Evolutionary conservation across 2,329 filamentous ascomycete genomes (phyloP).

Genomic region (Botrytis byssoidea): DNA sequence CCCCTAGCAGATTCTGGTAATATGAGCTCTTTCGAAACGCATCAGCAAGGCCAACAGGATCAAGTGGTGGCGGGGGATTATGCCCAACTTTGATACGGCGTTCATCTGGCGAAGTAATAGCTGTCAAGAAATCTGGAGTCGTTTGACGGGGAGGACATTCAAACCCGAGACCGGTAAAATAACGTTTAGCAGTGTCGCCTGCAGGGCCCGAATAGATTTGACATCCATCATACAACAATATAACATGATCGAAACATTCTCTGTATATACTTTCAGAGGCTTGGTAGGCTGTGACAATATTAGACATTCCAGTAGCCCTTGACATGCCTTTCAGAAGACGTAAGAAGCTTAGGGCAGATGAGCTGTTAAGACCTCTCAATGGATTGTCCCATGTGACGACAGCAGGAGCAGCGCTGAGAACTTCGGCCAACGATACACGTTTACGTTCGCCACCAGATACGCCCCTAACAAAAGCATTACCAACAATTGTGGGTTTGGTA

Average conservation of each 20-base stretch:
- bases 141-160: background rate
- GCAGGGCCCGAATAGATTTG: background rate
- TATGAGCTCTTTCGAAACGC: background rate
- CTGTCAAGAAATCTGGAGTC: background rate
- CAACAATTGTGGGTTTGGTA: constrained; percentile 54
- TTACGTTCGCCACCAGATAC: constrained; percentile 62
- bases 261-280: background rate
- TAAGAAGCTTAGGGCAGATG: constrained; percentile 63
- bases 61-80: background rate
- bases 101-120: background rate
- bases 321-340: constrained; percentile 62
- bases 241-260: background rate
- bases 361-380: constrained; percentile 64
- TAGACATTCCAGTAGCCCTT: background rate
- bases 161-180: background rate
- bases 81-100: background rate
- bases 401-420: constrained; percentile 33
- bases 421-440: constrained; percentile 58
- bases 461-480: constrained; percentile 60
- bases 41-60: background rate
- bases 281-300: background rate
- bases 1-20: background rate
- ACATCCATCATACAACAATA: background rate
- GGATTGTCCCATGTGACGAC: constrained; percentile 67
- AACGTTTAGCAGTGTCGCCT: background rate